Evolutionary conservation across 1,139 yeast species (phyloP).

Genomic region (Saccharomyces hybrid): DNA sequence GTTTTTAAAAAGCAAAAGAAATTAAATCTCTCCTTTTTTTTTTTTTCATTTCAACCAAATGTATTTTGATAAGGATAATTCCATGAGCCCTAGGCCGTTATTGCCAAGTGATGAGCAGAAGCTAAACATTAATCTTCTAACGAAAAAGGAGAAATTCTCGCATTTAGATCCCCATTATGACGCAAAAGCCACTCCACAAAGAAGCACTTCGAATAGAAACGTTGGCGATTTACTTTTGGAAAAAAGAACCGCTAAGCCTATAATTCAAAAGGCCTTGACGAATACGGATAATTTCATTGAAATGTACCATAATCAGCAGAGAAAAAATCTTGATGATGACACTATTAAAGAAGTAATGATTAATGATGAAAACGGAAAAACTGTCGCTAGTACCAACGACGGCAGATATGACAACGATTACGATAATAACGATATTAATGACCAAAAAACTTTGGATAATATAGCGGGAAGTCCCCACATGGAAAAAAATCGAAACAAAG

Average conservation of each 20-base stretch:
- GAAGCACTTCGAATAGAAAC: constrained; percentile 17
- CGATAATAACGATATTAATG: constrained; percentile 47
- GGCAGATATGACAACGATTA: constrained; percentile 33
- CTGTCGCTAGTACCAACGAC: not conserved
- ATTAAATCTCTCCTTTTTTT: not conserved
- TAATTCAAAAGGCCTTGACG: constrained; percentile 22
- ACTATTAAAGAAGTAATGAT: constrained; percentile 13
- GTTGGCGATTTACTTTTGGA: constrained; percentile 10
- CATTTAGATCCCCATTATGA: constrained; percentile 3
- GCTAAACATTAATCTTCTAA: constrained; percentile 7
- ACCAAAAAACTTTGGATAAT: not conserved
- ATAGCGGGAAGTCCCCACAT: not conserved
- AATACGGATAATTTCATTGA: constrained; percentile 24
- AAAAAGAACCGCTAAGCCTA: constrained; percentile 4
- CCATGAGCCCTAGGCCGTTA: constrained; percentile 16
- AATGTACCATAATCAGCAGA: constrained; percentile 10
- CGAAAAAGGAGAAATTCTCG: not conserved
- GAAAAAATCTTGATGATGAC: constrained; percentile 3
- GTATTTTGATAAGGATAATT: constrained; percentile 3
- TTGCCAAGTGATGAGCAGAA: constrained; percentile 20
- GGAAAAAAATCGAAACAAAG: not conserved
- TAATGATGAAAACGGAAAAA: constrained; percentile 6
- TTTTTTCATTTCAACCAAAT: not conserved
- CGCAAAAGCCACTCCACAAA: constrained; percentile 4
- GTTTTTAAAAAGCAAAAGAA: not conserved